These are phyloP conservation scores for Colletotrichum sansevieriae DNA, from an alignment of 2,329 filamentous ascomycete species.

Conservation along the genomic window DNA sequence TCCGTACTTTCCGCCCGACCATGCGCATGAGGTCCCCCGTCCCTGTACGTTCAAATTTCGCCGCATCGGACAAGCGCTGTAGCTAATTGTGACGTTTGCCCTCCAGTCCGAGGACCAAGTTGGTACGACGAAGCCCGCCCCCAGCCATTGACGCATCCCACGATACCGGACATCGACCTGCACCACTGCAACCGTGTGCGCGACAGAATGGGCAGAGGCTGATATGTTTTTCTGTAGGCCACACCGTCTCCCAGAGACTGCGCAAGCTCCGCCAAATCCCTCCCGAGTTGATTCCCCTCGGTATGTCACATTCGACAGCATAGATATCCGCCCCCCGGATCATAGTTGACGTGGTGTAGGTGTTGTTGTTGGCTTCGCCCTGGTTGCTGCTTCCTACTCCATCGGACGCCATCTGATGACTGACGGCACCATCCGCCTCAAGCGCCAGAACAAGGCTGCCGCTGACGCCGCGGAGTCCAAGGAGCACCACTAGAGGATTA, in stretches of 20 bases:
- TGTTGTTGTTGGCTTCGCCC: conserved; percentile 87
- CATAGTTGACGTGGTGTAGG: conserved; percentile 62
- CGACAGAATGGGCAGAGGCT: conserved; percentile 29
- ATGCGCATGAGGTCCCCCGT: conserved; percentile 77
- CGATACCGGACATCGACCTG: conserved; percentile 23
- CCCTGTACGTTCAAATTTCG: conserved; percentile 70
- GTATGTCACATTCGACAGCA: conserved; percentile 66
- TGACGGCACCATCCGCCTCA: conserved; percentile 93
- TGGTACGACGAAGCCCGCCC: conserved; percentile 64
- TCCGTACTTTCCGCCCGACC: conserved; percentile 77
- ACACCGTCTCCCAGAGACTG: conserved; percentile 96
- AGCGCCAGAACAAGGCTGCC: conserved; percentile 69
- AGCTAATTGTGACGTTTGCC: conserved; percentile 50
- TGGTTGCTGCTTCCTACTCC: conserved; percentile 87
- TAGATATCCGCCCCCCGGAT: background rate
- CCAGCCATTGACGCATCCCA: conserved; percentile 37
- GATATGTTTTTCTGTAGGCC: conserved; percentile 69
- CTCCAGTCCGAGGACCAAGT: conserved; percentile 75
- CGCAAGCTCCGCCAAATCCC: conserved; percentile 91
- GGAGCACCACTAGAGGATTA: conserved; percentile 53
- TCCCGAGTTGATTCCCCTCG: conserved; percentile 93
- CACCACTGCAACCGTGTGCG: conserved; percentile 20
- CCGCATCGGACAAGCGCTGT: conserved; percentile 34
- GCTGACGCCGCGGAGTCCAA: conserved; percentile 50
- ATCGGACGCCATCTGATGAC: conserved; percentile 83